These are phyloP conservation scores for Aspergillus sp. DNA, from an alignment of 2,329 filamentous ascomycete genomes.

Conservation along the genomic window DNA sequence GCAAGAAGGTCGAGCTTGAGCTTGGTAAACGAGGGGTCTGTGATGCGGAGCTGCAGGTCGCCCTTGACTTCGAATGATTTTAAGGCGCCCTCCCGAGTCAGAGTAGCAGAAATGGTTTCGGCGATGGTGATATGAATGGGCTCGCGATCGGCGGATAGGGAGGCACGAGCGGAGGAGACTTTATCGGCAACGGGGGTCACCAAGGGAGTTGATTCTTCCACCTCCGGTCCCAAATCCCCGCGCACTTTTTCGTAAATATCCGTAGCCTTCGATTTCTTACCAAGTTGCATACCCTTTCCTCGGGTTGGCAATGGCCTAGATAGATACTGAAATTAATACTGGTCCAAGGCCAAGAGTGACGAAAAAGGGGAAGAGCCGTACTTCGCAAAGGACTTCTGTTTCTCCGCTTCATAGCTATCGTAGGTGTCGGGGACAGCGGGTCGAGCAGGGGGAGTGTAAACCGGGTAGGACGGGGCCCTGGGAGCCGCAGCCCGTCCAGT, in stretches of 20 bases:
- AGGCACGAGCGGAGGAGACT: constrained; percentile 55
- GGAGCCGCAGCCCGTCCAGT: constrained; percentile 66
- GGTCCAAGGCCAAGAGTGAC: not conserved
- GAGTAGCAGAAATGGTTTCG: constrained; percentile 84
- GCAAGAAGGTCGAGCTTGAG: constrained; percentile 80
- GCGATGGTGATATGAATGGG: constrained; percentile 84
- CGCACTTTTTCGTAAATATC: constrained; percentile 97
- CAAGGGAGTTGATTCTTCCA: constrained; percentile 70
- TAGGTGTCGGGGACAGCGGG: constrained; percentile 77
- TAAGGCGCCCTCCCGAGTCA: constrained; percentile 83
- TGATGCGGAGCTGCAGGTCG: constrained; percentile 86
- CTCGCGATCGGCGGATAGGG: constrained; percentile 73
- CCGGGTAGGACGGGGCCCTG: constrained; percentile 79
- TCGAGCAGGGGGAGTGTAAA: constrained; percentile 78
- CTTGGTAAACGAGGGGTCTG: constrained; percentile 85
- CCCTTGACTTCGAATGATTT: constrained; percentile 88
- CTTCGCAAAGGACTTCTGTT: constrained; percentile 88
- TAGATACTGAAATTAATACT: constrained; percentile 40
- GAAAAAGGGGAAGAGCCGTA: constrained; percentile 41
- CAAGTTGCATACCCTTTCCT: constrained; percentile 98
- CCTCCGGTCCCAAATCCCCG: constrained; percentile 83
- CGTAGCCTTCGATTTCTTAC: constrained; percentile 97
- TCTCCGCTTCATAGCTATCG: constrained; percentile 93
- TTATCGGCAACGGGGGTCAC: constrained; percentile 59
- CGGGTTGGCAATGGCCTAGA: constrained; percentile 62